Conservation (phyloP, 192 early-diverging fungal species). For the Coemansia reversa region DNA sequence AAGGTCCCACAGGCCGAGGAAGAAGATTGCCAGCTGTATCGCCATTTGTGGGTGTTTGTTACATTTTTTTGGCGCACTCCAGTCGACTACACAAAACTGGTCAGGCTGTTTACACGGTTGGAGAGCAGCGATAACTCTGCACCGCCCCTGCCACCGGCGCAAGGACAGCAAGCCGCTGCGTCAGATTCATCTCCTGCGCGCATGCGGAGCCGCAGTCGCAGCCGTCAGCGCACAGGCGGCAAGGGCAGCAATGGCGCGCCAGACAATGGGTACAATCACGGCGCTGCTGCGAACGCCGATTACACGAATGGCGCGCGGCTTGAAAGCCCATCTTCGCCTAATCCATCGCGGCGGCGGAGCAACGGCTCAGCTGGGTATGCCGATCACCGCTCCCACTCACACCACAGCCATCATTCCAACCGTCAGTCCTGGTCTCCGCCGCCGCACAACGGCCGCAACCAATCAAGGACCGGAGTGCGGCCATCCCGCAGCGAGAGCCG, state of each 20-base stretch:
- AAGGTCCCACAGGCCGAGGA: conserved; percentile 28
- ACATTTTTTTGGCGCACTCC: conserved; percentile 66
- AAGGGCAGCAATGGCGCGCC: conserved; percentile 16
- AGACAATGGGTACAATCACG: conserved; percentile 3
- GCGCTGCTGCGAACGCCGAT: conserved; percentile 3
- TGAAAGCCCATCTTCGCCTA: background rate
- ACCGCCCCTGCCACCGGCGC: conserved; percentile 15
- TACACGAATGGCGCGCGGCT: background rate
- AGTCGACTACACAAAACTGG: conserved; percentile 57
- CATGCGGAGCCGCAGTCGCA: conserved; percentile 22
- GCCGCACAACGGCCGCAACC: conserved; percentile 27
- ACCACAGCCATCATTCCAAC: conserved; percentile 10
- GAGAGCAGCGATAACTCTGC: conserved; percentile 37
- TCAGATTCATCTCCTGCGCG: background rate
- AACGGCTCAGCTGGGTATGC: conserved; percentile 14
- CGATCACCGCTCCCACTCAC: conserved; percentile 14
- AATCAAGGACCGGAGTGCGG: conserved; percentile 21
- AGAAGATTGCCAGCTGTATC: conserved; percentile 44
- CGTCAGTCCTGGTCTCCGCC: conserved; percentile 15
- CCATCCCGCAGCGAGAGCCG: conserved; percentile 48
- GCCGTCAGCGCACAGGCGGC: conserved; percentile 29
- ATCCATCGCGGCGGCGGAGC: conserved; percentile 13
- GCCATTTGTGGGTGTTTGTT: conserved; percentile 70
- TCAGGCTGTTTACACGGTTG: conserved; percentile 58
- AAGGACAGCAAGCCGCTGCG: conserved; percentile 18